These are phyloP conservation scores for Laetiporus sulphureus DNA, from an alignment of 1,284 basidiomycete species.

Conservation along the genomic window DNA sequence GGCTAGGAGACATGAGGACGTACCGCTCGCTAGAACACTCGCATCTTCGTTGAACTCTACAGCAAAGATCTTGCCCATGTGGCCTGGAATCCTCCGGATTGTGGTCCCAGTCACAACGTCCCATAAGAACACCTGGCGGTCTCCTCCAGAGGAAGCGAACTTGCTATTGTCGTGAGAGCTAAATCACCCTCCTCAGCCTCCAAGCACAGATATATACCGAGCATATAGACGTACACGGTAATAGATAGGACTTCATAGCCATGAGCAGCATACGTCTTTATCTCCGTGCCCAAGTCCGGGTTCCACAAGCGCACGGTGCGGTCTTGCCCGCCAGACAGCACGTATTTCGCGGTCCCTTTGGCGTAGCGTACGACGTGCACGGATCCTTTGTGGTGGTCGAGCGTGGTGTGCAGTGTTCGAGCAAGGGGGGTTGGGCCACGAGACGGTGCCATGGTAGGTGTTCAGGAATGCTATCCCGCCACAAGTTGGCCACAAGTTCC, in stretches of 20 bases:
- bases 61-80: constrained; percentile 85
- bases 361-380: constrained; percentile 84
- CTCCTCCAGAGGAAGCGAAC: constrained; percentile 92
- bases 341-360: constrained; percentile 81
- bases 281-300: constrained; percentile 73
- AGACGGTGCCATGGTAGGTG: constrained; percentile 50
- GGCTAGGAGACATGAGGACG: constrained; percentile 18
- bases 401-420: constrained; percentile 53
- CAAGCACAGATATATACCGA: too few species aligned
- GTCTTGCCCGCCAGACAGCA: constrained; percentile 89
- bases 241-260: constrained; percentile 92
- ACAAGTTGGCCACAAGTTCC: too few species aligned
- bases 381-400: constrained; percentile 67
- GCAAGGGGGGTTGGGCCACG: constrained; percentile 53
- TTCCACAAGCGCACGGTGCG: constrained; percentile 91
- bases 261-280: constrained; percentile 88
- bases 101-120: constrained; percentile 88
- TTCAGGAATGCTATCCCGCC: background rate
- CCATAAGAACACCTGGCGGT: constrained; percentile 91
- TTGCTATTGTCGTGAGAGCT: constrained; percentile 91
- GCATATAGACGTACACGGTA: constrained; percentile 75
- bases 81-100: constrained; percentile 77
- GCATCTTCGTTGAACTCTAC: constrained; percentile 90
- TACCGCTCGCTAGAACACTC: constrained; percentile 81
- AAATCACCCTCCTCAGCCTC: too few species aligned